Base-by-base conservation (phyloP, 805 yeast species). In the Lipomyces sp. region DNA sequence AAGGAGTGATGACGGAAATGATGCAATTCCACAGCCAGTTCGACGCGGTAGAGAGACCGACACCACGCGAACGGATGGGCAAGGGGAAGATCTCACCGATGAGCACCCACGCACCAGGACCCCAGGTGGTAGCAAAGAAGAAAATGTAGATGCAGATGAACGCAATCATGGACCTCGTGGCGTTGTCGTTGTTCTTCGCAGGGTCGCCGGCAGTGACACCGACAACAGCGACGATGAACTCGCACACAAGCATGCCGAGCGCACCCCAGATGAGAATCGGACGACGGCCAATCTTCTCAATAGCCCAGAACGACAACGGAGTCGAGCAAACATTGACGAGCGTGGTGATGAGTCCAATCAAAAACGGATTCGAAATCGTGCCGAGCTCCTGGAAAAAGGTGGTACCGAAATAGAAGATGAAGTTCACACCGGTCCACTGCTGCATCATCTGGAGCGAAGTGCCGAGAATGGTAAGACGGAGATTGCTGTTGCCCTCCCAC, bases 371-470 rank as follows among this genome's bases (percentile, higher is more conserved):
- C 49, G 75, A 62, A 49, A 75, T 66, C 24, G 49, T 49, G 23
- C 70, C 72, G 40, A 64, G 53, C 51, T 69, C 74, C 49, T 78
- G 77, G 67, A 89, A 86, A 68, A 88, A 86, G 59, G 83, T 78
- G 22, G 90, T 88, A 40, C 95, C 93, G 67, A 83, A 89, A 70
- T 89, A 90, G 64, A 89, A 86, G 53, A 89, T 84, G 63, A 88
- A 87, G 71, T 88, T 88, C 56, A 88, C 82, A 47, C 96, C 96
- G 7, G 95, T 80, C 64, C 86, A 81, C 70, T 89, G 97, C 69
- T 90, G 96, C 64, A 86, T 73, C 22, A 86, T 82, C 69, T 87
- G 95, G 26, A 84, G 59, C 2, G 74, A 67, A 49, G 81, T 76
- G 49, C 95, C 95, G 18, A 90, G 81, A 26, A 78, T 52, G 67